Conservation (phyloP, 2,329 filamentous ascomycete genomes). For the Aspergillus vadensis region DNA sequence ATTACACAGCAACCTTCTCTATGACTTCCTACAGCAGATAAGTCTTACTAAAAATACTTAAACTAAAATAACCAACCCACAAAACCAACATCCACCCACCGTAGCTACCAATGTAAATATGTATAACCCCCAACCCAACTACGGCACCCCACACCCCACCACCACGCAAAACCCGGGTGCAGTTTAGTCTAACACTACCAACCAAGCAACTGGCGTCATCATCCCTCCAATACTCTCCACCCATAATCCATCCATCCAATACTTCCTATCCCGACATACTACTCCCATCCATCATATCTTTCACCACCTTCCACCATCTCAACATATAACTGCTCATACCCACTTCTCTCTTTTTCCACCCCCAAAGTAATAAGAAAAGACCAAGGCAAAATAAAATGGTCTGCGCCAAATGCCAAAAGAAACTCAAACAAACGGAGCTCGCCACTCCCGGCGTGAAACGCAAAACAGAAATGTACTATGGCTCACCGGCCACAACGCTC, state of each 20-base stretch:
- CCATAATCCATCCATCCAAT: not conserved
- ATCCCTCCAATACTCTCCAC: not conserved
- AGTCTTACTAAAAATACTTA: no score
- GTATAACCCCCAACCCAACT: not conserved
- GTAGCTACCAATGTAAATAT: no score
- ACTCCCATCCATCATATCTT: not conserved
- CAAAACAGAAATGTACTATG: conserved; percentile 68
- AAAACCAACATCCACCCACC: no score
- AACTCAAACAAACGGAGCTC: conserved; percentile 61
- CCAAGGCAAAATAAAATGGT: conserved; percentile 52
- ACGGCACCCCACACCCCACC: not conserved
- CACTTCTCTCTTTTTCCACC: no score
- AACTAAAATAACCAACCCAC: no score
- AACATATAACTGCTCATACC: no score
- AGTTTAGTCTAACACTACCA: not conserved
- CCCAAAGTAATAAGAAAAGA: no score
- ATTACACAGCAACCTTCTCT: no score
- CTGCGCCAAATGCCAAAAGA: conserved; percentile 65
- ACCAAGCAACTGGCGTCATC: not conserved
- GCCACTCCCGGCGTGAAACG: conserved; percentile 67
- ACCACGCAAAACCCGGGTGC: not conserved
- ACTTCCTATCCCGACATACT: not conserved
- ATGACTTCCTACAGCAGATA: no score
- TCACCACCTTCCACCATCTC: no score
- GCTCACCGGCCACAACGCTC: conserved; percentile 52